Conservation (phyloP, 768 basidiomycete species). For the Amanita brunnescens region DNA sequence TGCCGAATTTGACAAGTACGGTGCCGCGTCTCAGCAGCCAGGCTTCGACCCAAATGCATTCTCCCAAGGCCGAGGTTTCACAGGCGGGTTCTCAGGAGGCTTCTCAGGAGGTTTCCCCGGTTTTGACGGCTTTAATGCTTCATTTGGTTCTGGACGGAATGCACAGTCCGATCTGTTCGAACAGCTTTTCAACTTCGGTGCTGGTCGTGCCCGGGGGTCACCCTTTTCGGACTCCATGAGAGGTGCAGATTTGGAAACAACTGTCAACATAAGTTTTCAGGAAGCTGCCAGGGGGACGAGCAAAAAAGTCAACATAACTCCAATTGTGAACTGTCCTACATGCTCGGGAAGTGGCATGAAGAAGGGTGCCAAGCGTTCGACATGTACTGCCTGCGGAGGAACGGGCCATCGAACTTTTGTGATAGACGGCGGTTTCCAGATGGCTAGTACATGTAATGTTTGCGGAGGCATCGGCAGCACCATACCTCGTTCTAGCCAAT, state of each 20-base stretch:
- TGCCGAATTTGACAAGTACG: conserved; percentile 85
- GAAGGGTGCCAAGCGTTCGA: conserved; percentile 70
- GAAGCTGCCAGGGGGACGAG: conserved; percentile 90
- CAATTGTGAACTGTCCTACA: conserved; percentile 74
- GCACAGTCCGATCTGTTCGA: conserved; percentile 70
- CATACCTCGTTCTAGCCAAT: conserved; percentile 72
- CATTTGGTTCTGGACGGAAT: conserved; percentile 42
- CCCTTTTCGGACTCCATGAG: conserved; percentile 37
- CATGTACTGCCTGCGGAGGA: conserved; percentile 77
- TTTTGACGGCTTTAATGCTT: conserved; percentile 61
- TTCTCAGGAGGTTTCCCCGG: conserved; percentile 52
- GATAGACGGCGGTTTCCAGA: conserved; percentile 90
- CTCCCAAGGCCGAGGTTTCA: conserved; percentile 32
- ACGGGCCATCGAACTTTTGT: conserved; percentile 84
- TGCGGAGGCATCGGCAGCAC: conserved; percentile 79
- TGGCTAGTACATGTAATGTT: conserved; percentile 82
- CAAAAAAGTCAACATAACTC: conserved; percentile 66
- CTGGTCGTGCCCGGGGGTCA: conserved; percentile 33
- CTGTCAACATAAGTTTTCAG: conserved; percentile 72
- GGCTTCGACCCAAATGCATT: conserved; percentile 93
- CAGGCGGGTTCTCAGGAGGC: conserved; percentile 29
- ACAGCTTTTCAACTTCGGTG: conserved; percentile 68
- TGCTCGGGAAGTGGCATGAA: conserved; percentile 87
- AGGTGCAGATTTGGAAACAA: conserved; percentile 79
- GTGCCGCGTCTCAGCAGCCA: conserved; percentile 83